These are phyloP conservation scores for Heliamphora pulchella DNA, from an alignment of 179 eudicot species.

Conservation along the genomic window DNA sequence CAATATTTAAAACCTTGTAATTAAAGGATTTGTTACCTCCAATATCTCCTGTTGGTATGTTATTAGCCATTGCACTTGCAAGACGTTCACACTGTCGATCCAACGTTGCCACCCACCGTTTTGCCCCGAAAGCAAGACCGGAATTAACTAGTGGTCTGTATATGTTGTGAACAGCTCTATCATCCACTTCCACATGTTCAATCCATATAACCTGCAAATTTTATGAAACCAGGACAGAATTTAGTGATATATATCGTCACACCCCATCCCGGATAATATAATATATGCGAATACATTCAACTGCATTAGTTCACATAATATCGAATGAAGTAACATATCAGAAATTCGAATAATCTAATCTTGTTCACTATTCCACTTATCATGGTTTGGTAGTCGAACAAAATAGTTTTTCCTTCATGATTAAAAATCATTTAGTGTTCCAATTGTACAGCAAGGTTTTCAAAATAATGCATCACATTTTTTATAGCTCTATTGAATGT, in stretches of 20 bases:
- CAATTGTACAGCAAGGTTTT: too few relatives aligned
- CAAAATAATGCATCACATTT: too few relatives aligned
- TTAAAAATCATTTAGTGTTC: too few relatives aligned
- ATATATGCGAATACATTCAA: not conserved
- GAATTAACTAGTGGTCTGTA: conserved; percentile 43
- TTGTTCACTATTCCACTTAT: too few relatives aligned
- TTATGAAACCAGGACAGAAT: not conserved
- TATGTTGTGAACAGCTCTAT: conserved; percentile 48
- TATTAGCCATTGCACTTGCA: conserved; percentile 62
- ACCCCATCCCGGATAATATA: not conserved
- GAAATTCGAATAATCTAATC: too few relatives aligned
- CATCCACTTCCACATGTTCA: conserved; percentile 63
- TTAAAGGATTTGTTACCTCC: conserved; percentile 33
- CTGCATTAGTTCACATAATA: too few relatives aligned
- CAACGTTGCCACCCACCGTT: conserved; percentile 55
- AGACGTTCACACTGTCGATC: conserved; percentile 66
- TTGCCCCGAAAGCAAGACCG: conserved; percentile 56
- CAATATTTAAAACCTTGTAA: too few relatives aligned
- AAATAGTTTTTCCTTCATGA: too few relatives aligned
- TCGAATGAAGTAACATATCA: too few relatives aligned
- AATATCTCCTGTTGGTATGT: conserved; percentile 53
- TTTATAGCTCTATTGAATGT: too few relatives aligned
- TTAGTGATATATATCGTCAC: not conserved
- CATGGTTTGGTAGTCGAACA: too few relatives aligned
- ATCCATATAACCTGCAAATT: conserved; percentile 52